Conservation (phyloP, 345 rosid species). For the Euphorbia peplus region DNA sequence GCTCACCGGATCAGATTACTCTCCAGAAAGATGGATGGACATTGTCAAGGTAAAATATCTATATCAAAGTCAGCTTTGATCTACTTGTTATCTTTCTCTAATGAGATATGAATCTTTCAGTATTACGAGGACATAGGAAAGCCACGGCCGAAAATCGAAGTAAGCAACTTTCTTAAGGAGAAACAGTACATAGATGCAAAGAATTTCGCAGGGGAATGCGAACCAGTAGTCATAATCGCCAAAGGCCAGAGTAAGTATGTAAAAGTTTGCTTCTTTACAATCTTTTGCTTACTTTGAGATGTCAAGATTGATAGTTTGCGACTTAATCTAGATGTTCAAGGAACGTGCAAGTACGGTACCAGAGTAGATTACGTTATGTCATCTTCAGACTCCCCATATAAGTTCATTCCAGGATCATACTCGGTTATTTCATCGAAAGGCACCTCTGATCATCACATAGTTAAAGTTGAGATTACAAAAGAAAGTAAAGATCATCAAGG, state of each 20-base stretch:
- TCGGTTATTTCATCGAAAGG: constrained; percentile 84
- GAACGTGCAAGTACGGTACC: constrained; percentile 96
- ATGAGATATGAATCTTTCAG: constrained; percentile 29
- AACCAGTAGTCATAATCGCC: constrained; percentile 89
- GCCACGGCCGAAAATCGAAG: constrained; percentile 78
- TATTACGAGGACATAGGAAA: constrained; percentile 84
- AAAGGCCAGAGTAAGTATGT: constrained; percentile 76
- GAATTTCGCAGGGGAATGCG: constrained; percentile 80
- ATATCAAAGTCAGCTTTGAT: too few relatives aligned
- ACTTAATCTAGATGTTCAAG: constrained; percentile 63
- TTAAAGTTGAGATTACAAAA: constrained; percentile 64
- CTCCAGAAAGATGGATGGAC: constrained; percentile 77
- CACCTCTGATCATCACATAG: constrained; percentile 93
- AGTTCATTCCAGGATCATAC: constrained; percentile 74
- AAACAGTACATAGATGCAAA: constrained; percentile 69
- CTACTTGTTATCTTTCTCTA: not conserved
- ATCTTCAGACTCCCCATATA: constrained; percentile 56
- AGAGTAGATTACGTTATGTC: constrained; percentile 75
- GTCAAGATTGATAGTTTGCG: not conserved
- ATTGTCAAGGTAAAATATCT: constrained; percentile 56
- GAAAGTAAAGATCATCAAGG: constrained; percentile 25
- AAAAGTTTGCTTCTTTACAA: not conserved
- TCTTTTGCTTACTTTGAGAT: not conserved
- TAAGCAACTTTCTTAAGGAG: constrained; percentile 55
- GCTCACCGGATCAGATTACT: constrained; percentile 72